phyloP scores from a whole-genome alignment of 345 rosid genomes.

The Geranium brycei region DNA sequence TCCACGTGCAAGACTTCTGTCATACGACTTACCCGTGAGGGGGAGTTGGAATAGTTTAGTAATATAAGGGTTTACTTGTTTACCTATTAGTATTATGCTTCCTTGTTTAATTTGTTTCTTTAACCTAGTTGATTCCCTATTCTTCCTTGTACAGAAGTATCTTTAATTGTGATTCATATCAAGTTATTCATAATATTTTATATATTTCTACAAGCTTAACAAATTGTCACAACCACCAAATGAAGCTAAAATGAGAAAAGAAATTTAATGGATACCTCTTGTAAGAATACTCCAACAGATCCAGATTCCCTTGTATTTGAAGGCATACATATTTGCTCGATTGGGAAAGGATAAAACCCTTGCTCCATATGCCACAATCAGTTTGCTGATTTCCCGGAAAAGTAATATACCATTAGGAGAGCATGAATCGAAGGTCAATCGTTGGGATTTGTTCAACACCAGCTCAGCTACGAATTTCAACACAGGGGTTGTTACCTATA shows the following conservation, averaged over 20 bases:
- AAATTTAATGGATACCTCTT: conserved; percentile 39
- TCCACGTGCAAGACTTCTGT: too few relatives aligned
- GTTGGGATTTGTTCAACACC: conserved; percentile 90
- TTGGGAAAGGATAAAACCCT: conserved; percentile 89
- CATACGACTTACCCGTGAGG: too few relatives aligned
- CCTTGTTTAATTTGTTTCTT: too few relatives aligned
- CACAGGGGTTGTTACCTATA: conserved; percentile 89
- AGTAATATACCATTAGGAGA: conserved; percentile 99
- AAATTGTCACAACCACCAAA: background rate
- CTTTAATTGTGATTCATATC: too few relatives aligned
- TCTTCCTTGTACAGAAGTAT: too few relatives aligned
- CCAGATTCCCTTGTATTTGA: conserved; percentile 97
- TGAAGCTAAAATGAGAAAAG: background rate
- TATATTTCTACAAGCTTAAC: background rate
- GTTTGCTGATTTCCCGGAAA: conserved; percentile 97
- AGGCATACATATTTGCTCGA: conserved; percentile 81
- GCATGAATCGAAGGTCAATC: conserved; percentile 85
- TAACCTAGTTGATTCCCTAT: too few relatives aligned
- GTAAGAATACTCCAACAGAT: conserved; percentile 77
- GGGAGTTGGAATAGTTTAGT: too few relatives aligned
- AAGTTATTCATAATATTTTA: too few relatives aligned
- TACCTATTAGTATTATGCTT: too few relatives aligned
- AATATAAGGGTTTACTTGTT: too few relatives aligned
- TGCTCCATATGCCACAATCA: conserved; percentile 87
- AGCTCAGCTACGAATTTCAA: conserved; percentile 97